Evolutionary conservation across 306 rosid species (phyloP).

Genomic region (Pyrus betulifolia): DNA sequence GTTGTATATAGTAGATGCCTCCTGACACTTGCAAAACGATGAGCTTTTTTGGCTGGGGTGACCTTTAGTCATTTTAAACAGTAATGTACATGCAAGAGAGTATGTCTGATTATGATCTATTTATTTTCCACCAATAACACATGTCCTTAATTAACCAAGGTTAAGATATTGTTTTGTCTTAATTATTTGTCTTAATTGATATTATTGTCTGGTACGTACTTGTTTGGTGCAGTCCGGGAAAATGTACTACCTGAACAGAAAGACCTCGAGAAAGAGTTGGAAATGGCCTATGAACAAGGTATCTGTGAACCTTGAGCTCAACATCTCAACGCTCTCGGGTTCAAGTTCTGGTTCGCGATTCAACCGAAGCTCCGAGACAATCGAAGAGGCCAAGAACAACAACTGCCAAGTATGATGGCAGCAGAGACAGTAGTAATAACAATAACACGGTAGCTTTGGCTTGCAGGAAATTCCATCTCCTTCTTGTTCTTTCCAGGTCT

Average conservation of each 20-base stretch:
- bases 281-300: conserved; percentile 27
- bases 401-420: not conserved
- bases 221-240: conserved; percentile 29
- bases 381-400: not conserved
- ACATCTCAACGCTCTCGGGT: conserved; percentile 22
- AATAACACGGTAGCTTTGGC: conserved; percentile 41
- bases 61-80: too few relatives aligned
- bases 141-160: too few relatives aligned
- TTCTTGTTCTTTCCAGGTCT: conserved; percentile 36
- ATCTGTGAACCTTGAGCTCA: conserved; percentile 34
- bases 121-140: too few relatives aligned
- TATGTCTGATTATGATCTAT: too few relatives aligned
- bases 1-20: fast-evolving
- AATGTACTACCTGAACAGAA: conserved; percentile 42
- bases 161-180: too few relatives aligned
- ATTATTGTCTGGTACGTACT: too few relatives aligned
- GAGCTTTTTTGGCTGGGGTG: too few relatives aligned
- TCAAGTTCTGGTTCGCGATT: not conserved
- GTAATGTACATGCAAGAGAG: too few relatives aligned
- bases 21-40: too few relatives aligned
- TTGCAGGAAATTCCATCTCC: conserved; percentile 44
- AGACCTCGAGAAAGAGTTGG: conserved; percentile 35
- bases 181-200: not conserved
- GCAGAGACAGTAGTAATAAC: not conserved
- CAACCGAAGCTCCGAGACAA: not conserved